These are phyloP conservation scores for Penicillium frequentans DNA, from an alignment of 2,329 filamentous ascomycete species.

Conservation along the genomic window DNA sequence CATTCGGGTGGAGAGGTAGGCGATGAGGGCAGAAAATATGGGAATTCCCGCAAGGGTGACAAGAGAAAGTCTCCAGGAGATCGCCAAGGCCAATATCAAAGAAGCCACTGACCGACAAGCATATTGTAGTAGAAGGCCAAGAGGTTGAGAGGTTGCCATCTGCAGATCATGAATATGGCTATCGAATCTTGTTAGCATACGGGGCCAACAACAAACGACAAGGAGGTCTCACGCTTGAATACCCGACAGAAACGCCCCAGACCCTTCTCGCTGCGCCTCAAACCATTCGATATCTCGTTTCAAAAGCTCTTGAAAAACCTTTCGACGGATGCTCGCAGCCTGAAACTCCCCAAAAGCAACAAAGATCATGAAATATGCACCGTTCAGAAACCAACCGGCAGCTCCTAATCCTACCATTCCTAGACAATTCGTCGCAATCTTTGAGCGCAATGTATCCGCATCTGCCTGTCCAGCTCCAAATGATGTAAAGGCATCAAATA, in stretches of 20 bases:
- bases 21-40: conserved; percentile 61
- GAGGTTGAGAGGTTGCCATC: conserved; percentile 72
- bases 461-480: conserved; percentile 60
- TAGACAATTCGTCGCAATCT: conserved; percentile 61
- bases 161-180: conserved; percentile 85
- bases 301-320: conserved; percentile 69
- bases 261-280: conserved; percentile 69
- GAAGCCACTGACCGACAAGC: conserved; percentile 65
- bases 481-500: conserved; percentile 70
- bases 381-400: conserved; percentile 66
- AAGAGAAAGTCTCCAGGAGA: conserved; percentile 81
- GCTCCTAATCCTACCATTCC: conserved; percentile 64
- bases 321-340: conserved; percentile 63
- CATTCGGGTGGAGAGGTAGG: conserved; percentile 60
- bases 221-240: conserved; percentile 64
- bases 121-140: conserved; percentile 69
- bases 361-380: conserved; percentile 69
- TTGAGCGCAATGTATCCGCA: conserved; percentile 52
- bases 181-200: background rate
- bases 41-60: conserved; percentile 75
- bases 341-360: conserved; percentile 79
- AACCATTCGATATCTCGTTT: conserved; percentile 78
- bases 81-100: conserved; percentile 70
- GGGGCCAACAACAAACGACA: background rate
- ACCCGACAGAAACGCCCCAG: conserved; percentile 68